Base-by-base conservation (phyloP, 495 filamentous ascomycete species). In the Lentithecium fluviatile region DNA sequence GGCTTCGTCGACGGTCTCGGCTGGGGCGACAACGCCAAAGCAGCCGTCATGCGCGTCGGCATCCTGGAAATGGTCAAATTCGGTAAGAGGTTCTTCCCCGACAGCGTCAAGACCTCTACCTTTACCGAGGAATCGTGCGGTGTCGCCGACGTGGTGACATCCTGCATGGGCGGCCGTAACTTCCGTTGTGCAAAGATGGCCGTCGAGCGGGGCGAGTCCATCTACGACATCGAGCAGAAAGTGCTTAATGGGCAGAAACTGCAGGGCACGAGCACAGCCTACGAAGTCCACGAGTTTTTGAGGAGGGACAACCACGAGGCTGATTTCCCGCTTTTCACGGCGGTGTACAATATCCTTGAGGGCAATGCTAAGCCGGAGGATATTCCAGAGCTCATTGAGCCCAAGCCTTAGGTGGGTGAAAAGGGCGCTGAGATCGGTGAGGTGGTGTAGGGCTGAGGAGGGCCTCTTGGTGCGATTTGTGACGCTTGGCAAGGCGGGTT, bases 1-100 rank as follows among this genome's bases (percentile, higher is more conserved):
- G 95, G 95, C 52, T 97, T 94, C 78, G 91, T 97, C 56, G 90
- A 93, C 52, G 95, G 95, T 17, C 83, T 93, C 63, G 91, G 92
- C 58, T 99, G 95, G 95, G 95, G 93, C 64, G 91, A 96, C 76
- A 98, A 96, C 69, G 92, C 93, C 48, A 97, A 97, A 77, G 90
- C 94, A 40, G 94, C 94, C 20, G 85, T 98, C 47, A 97, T 97
- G 91, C 88, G 94, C 11, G 87, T 96, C 25, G 94, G 94, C 8
- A 81, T 98, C 53, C 79, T 95, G 51, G 94, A 98, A 77, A 95
- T 94, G 85, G 90, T 96, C 56, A 87, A 88, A 61, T 99, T 99
- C 66, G 92, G 91, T 37, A 88, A 90, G 73, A 83, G 85, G 68
- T 99, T 96, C 81, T 99, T 97, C 72, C 82, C 82, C 11, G 82